Base-by-base conservation (phyloP, 2,329 filamentous ascomycete species). In the Fusarium equiseti region DNA sequence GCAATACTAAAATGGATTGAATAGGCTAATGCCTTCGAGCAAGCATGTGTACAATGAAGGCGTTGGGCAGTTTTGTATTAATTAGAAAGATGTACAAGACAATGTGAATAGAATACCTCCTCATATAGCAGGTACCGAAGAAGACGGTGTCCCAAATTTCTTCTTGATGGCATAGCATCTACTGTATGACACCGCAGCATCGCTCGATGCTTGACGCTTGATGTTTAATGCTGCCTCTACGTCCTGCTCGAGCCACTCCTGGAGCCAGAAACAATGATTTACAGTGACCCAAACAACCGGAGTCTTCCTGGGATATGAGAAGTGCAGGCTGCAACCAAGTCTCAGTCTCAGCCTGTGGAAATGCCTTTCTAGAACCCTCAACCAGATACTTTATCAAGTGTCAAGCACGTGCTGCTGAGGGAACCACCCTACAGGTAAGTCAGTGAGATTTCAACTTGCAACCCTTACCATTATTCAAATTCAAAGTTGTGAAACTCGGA, bases 391-490 rank as follows among this genome's bases (percentile, higher is more conserved):
- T 52, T 29, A 35, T 42, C 35, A n/a, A 43, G 20, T 65, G 11
- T 53, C 46, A 32, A 27, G 31, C 51, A 32, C 20, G 46, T 51
- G 43, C 27, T 58, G 49, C 27, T 52, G 29, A 35, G 50, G 35
- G 40, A 45, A 46, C 46, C 29, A 56, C 50, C 58, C 68, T 70
- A 43, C 50, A 55, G 53, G 49, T 29, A 43, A 69, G 68, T 71
- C 68, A 71, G 68, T 57, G 45, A 52, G 43, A 50, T 61, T 48
- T 43, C 46, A 43, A 60, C 63, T 68, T 66, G 52, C 63, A 71
- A 35, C 66, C 54, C 68, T 71, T 71, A 71, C 64, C 68, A 66
- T 22, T 55, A 38, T 42, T 45, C 40, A 22, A 24, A 31, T 59
- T 45, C 43, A 57, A 44, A 31, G 20, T 27, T 59, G 31, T 42